Conservation (phyloP, 176 grass and related monocot species). For the Carex cristatella region DNA sequence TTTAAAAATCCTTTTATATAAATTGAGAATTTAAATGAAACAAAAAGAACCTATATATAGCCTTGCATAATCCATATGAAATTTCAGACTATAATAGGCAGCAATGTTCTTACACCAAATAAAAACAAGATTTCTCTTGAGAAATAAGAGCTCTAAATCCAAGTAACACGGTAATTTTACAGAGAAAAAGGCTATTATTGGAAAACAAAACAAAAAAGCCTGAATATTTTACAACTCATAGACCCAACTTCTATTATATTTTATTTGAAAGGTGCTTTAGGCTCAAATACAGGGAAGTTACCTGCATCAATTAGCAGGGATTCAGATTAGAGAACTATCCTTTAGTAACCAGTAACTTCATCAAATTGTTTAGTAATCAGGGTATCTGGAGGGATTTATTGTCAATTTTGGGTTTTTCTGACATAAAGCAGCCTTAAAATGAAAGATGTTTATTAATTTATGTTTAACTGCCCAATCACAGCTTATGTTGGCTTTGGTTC, state of each 20-base stretch:
- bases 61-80: background rate
- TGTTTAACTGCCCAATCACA: background rate
- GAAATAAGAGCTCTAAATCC: background rate
- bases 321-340: background rate
- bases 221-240: background rate
- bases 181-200: background rate
- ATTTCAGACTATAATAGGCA: background rate
- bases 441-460: background rate
- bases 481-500: background rate
- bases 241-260: background rate
- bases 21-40: background rate
- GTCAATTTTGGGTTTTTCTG: background rate
- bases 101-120: background rate
- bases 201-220: background rate
- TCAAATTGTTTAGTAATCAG: background rate
- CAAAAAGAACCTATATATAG: background rate
- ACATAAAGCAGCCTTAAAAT: background rate
- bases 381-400: too few species aligned
- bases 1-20: background rate
- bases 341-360: background rate
- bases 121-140: background rate
- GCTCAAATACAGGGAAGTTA: background rate
- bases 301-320: background rate
- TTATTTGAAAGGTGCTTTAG: background rate
- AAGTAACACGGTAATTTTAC: background rate